These are phyloP conservation scores for Stachybotrys elegans DNA, from an alignment of 2,329 filamentous ascomycete genomes.

Conservation along the genomic window DNA sequence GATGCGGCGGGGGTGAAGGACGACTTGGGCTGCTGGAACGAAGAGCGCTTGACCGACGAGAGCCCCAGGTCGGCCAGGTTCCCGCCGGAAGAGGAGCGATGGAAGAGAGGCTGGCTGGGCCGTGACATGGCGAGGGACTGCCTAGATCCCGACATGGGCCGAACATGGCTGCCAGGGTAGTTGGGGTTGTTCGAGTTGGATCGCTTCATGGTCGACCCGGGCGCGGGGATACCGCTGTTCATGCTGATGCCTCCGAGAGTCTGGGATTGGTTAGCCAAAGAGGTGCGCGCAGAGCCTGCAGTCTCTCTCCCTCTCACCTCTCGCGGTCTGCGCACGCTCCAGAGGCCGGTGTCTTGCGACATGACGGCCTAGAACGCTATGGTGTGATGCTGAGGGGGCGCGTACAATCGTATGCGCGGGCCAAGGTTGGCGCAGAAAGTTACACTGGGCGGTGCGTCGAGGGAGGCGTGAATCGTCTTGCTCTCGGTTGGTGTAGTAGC, in stretches of 20 bases:
- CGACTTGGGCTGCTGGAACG: slow-evolving; percentile 71
- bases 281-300: slow-evolving; percentile 14
- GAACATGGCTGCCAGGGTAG: slow-evolving; percentile 65
- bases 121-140: slow-evolving; percentile 81
- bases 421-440: too few relatives aligned
- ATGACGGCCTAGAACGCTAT: slow-evolving; percentile 39
- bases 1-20: slow-evolving; percentile 52
- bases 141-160: slow-evolving; percentile 76
- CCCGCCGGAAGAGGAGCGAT: slow-evolving; percentile 75
- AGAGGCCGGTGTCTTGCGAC: slow-evolving; percentile 83
- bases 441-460: too few relatives aligned
- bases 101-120: slow-evolving; percentile 82
- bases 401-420: slow-evolving; percentile 8
- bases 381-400: slow-evolving; percentile 9
- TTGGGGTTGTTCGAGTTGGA: slow-evolving; percentile 71
- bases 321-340: slow-evolving; percentile 86
- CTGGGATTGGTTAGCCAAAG: slow-evolving; percentile 39
- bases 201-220: slow-evolving; percentile 89
- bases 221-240: slow-evolving; percentile 83
- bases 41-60: slow-evolving; percentile 79
- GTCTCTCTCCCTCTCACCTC: slow-evolving; percentile 94
- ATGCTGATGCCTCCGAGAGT: slow-evolving; percentile 81
- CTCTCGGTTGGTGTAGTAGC: slow-evolving; percentile 1
- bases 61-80: slow-evolving; percentile 76
- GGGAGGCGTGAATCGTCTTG: too few relatives aligned